These are phyloP conservation scores for Stevia rebaudiana DNA, from an alignment of 140 eudicot species.

Conservation along the genomic window DNA sequence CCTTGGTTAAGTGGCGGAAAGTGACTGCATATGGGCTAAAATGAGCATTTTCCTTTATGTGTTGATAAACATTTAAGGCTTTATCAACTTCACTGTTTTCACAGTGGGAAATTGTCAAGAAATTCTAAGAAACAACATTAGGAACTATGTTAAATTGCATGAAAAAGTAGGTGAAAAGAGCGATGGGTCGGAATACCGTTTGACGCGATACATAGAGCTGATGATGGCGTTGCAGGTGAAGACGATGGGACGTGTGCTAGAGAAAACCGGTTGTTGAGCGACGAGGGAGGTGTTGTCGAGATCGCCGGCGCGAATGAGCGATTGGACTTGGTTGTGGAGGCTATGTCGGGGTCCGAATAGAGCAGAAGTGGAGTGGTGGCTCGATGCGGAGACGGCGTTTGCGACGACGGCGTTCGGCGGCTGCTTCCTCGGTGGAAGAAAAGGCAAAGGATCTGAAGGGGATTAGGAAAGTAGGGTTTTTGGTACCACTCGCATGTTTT, in stretches of 20 bases:
- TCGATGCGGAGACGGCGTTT: constrained; percentile 92
- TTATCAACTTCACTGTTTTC: constrained; percentile 56
- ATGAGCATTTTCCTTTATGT: constrained; percentile 60
- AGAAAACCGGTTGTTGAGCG: constrained; percentile 71
- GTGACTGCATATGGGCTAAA: constrained; percentile 67
- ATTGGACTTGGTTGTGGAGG: constrained; percentile 89
- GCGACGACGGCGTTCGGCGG: constrained; percentile 93
- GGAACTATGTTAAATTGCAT: constrained; percentile 67
- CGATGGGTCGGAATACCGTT: constrained; percentile 55
- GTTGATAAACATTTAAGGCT: constrained; percentile 46
- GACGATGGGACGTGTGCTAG: constrained; percentile 64
- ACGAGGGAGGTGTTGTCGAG: constrained; percentile 66
- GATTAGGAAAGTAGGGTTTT: constrained; percentile 28
- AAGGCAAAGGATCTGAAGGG: constrained; percentile 48
- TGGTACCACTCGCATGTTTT: too few relatives aligned
- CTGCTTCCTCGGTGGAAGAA: constrained; percentile 92
- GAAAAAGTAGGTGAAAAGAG: constrained; percentile 63
- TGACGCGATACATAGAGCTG: constrained; percentile 73
- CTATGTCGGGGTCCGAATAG: constrained; percentile 73
- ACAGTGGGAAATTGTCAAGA: constrained; percentile 50
- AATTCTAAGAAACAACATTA: constrained; percentile 65
- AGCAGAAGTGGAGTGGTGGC: constrained; percentile 79
- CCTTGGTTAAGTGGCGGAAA: constrained; percentile 73
- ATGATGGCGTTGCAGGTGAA: constrained; percentile 94
- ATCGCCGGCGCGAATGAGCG: constrained; percentile 79